A percentile compares a stretch with the other conserved stretches of the same genome.
phyloP scores from a whole-genome alignment of 306 rosid species.

The Ceratonia siliqua region DNA sequence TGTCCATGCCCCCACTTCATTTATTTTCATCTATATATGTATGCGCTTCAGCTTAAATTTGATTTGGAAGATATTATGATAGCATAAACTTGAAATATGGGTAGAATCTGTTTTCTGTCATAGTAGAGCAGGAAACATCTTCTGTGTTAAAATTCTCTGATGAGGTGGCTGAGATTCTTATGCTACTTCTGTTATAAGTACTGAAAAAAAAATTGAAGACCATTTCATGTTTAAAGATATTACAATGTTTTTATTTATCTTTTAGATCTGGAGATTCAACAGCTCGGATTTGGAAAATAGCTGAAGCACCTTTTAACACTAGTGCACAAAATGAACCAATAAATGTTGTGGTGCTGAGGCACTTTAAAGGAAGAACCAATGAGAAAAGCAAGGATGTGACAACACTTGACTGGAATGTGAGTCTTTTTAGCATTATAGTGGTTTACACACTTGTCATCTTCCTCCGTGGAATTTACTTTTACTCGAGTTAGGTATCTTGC shows the following conservation, averaged over 20 bases:
- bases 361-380: slow-evolving; percentile 57
- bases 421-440: slow-evolving; percentile 23
- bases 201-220: too few species aligned
- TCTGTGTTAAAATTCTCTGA: background rate
- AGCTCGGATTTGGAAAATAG: slow-evolving; percentile 65
- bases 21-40: background rate
- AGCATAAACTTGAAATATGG: background rate
- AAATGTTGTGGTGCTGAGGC: slow-evolving; percentile 52
- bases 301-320: slow-evolving; percentile 45
- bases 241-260: background rate
- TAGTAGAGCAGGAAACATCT: background rate
- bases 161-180: background rate
- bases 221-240: background rate
- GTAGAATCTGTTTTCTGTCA: slow-evolving; percentile 8
- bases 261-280: slow-evolving; percentile 76
- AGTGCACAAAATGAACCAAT: slow-evolving; percentile 38
- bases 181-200: background rate
- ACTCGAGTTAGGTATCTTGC: background rate
- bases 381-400: slow-evolving; percentile 78
- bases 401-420: slow-evolving; percentile 80
- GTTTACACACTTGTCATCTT: background rate
- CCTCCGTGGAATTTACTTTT: background rate
- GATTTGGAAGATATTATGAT: background rate
- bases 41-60: background rate
- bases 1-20: background rate